Evolutionary conservation across 768 basidiomycete species (phyloP), one percentile per base, ranked within the genome.

Genomic region (Cystoderma amianthinum): DNA sequence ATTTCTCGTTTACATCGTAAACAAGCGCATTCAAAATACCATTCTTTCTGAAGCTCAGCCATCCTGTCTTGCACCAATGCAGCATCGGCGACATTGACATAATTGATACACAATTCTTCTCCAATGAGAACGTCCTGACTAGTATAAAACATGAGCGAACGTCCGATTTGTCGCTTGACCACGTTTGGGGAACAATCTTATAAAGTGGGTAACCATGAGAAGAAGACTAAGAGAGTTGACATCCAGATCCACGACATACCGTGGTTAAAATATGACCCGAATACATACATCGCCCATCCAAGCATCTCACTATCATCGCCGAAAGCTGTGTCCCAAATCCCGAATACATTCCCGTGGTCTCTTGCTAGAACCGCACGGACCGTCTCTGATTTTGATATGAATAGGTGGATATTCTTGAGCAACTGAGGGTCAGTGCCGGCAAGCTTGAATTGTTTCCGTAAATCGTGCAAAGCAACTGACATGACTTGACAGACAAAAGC

Each of bases 241-340:
- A 28, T n/a, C n/a, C n/a, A n/a, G n/a, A n/a, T n/a, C n/a, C n/a
- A n/a, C 24, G 5, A 59, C 67, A 36, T 30, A 81, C 82, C 69
- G 51, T 85, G 82, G 48, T 85, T 85, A 52, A 83, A 85, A 57
- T 76, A 82, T 15, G 80, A 80, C 1, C 71, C 78, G 37, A 68
- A 70, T 4, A 71, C 56, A 57, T 78, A 83, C 46, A 81, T 64
- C 3, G 71, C 77, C 72, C 78, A 85, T 17, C 81, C 81, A 15
- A 82, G 53, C 80, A 82, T 77, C 56, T 80, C 78, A 37, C 65
- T 66, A 28, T 71, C 74, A 36, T 67, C 71, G 15, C 64, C 65
- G 44, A 61, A 59, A 42, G 57, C 57, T 21, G 57, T 65, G 45
- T 83, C 79, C 76, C 77, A 84, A 35, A 85, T 71, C 12, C 82